phyloP scores from a whole-genome alignment of 208 protist species.

The Wallacemonas sp. region DNA sequence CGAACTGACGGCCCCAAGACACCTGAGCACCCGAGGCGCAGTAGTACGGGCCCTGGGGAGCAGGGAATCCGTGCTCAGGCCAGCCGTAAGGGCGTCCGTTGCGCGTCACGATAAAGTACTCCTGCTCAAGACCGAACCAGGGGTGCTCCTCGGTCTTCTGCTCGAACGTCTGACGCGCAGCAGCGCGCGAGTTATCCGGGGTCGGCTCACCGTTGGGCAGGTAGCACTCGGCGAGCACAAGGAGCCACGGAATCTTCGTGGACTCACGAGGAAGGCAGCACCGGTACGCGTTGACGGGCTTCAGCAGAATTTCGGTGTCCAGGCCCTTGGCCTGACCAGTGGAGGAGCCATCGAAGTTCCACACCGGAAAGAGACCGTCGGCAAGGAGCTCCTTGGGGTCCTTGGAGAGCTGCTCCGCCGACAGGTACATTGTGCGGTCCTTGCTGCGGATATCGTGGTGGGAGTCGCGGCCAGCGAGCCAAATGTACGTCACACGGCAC shows the following conservation, averaged over 20 bases:
- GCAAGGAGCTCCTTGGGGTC: conserved; percentile 73
- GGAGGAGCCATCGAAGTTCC: conserved; percentile 98
- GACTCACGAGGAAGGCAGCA: conserved; percentile 71
- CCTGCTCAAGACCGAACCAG: conserved; percentile 90
- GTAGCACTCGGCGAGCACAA: conserved; percentile 93
- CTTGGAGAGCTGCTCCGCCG: conserved; percentile 45
- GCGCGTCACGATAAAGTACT: conserved; percentile 67
- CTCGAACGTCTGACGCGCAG: conserved; percentile 88
- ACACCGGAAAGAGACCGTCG: conserved; percentile 89
- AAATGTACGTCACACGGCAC: conserved; percentile 85
- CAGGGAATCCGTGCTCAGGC: conserved; percentile 91
- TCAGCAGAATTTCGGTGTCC: conserved; percentile 90
- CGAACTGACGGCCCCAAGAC: conserved; percentile 89
- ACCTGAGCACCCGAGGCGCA: conserved; percentile 82
- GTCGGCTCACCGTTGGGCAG: conserved; percentile 89
- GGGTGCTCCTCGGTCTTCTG: conserved; percentile 65
- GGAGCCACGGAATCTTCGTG: conserved; percentile 85
- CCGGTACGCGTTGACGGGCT: conserved; percentile 84
- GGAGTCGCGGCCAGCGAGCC: conserved; percentile 74
- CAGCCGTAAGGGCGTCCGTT: conserved; percentile 79
- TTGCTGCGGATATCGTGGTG: conserved; percentile 90
- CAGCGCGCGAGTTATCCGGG: conserved; percentile 90
- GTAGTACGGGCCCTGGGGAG: conserved; percentile 97
- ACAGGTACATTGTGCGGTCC: conserved; percentile 81
- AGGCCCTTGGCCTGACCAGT: conserved; percentile 68